Base-by-base conservation (phyloP, 108 stramenopile genomes). In the Pseudonitzschia multistriata region DNA sequence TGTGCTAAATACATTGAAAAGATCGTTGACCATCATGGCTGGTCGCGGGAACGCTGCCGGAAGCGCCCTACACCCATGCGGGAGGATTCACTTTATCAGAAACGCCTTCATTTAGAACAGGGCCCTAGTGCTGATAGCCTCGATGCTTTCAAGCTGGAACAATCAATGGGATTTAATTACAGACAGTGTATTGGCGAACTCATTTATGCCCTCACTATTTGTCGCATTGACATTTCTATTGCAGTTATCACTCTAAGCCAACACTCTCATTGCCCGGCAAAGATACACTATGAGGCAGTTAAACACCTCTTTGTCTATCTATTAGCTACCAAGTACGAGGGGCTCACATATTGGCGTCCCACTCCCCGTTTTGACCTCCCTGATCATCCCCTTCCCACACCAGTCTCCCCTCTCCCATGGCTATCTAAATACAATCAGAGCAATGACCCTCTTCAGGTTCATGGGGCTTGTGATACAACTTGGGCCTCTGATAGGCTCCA, bases 191-290 rank as follows among this genome's bases (percentile, higher is more conserved):
- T 73, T 29, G 77, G 77, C 0, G 78, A 74, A 49, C 25, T 79
- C 1, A 79, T 73, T 7, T 78, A 64, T 35, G 77, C 77, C 2
- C 55, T 78, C 60, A 57, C 66, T 1, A 68, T 65, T 3, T 78
- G 71, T 61, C 40, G 57, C 1, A 48, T 65, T 15, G 0, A 53
- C n/a, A 11, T 53, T 17, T 53, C n/a, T n/a, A 53, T 53, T 11
- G 52, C 7, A 53, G 77, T 19, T 25, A 53, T 53, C 21, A 53
- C 25, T 15, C 25, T 53, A 53, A 53, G 6, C 25, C 52, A 53
- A 53, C 52, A 53, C 52, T 53, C 52, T 19, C 52, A 53, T 19
- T 8, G 25, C 7, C 52, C 52, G n/a, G 52, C 52, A 7, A 22
- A 53, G 25, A 53, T 19, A 19, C 52, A 53, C n/a, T 53, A 53